Evolutionary conservation across 179 eudicot genomes (phyloP), one percentile per base, ranked within the genome.

Genomic region (Spergularia azorica): DNA sequence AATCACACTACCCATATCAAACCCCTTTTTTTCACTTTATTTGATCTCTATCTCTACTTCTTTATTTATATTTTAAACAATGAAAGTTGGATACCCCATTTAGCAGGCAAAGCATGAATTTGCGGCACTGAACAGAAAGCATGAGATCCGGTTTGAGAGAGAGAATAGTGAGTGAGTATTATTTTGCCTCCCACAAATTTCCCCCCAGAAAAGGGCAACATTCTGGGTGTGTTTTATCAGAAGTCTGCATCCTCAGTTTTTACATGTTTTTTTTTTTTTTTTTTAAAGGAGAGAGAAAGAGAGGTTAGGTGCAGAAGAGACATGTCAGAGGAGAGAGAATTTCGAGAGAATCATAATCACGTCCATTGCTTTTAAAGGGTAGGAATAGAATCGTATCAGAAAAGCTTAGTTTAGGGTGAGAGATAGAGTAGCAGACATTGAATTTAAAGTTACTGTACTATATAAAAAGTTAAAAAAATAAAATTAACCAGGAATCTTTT

Each of bases 31-130:
- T 54, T 38, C 9, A 7, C 50, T 26, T 55, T 52, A 56, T 32
- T 71, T 48, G 17, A 18, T 18, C n/a, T 18, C 9, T 21, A 8
- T 52, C 59, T 13, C 20, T 54, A 12, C 12, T 21, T 51, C 61
- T 66, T 36, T 17, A 41, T 59, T 39, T 69, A 5, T 6, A 69
- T 59, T 26, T 65, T 21, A 55, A 70, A 75, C 55, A 46, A 0
- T 9, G 12, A 54, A 63, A 77, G 79, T 57, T 70, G 70, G 66
- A 46, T 71, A 73, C 75, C 75, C 73, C 66, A 67, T 50, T 7
- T 67, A 73, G 83, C 76, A 71, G 81, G 83, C 73, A 77, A 73
- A 70, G 83, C 84, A 83, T 83, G 83, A 77, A 80, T 70, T 70
- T 63, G 72, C 63, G 79, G 81, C 79, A 68, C 48, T 76, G 81